Conservation (phyloP, 169 alveolate species). For the Plasmodium billcollinsi region DNA sequence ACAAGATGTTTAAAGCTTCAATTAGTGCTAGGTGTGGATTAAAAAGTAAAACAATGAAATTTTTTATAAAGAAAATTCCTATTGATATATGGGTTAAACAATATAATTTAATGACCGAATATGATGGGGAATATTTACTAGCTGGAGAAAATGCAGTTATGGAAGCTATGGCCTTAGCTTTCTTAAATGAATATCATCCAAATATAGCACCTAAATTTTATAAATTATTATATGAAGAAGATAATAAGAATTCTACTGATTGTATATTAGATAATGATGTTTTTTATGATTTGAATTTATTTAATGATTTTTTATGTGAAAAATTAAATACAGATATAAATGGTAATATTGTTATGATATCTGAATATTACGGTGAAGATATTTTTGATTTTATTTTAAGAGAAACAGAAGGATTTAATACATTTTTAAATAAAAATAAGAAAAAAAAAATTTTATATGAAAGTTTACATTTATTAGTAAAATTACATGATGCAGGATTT, state of each 20-base stretch:
- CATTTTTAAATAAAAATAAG: no score
- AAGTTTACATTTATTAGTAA: slow-evolving; percentile 71
- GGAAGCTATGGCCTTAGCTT: slow-evolving; percentile 88
- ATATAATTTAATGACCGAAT: slow-evolving; percentile 80
- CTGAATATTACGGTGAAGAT: slow-evolving; percentile 82
- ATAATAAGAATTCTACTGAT: slow-evolving; percentile 6
- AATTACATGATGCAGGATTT: slow-evolving; percentile 84
- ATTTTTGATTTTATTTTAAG: slow-evolving; percentile 80
- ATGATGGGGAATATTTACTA: slow-evolving; percentile 84
- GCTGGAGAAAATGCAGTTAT: slow-evolving; percentile 88
- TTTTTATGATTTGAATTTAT: slow-evolving; percentile 47
- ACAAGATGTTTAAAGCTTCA: slow-evolving; percentile 78
- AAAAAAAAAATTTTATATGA: slow-evolving; percentile 48
- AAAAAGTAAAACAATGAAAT: slow-evolving; percentile 23
- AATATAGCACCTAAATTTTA: slow-evolving; percentile 82
- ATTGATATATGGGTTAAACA: slow-evolving; percentile 84
- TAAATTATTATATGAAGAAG: slow-evolving; percentile 80
- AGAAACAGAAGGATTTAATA: slow-evolving; percentile 20
- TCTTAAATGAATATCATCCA: slow-evolving; percentile 70
- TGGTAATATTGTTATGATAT: slow-evolving; percentile 80
- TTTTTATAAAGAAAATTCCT: slow-evolving; percentile 85
- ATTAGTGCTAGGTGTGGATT: slow-evolving; percentile 29
- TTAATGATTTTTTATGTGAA: slow-evolving; percentile 44
- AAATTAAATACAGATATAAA: slow-evolving; percentile 53
- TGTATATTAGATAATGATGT: neutral